Base-by-base conservation (phyloP, 495 filamentous ascomycete species). In the Chlorociboria aeruginascens region DNA sequence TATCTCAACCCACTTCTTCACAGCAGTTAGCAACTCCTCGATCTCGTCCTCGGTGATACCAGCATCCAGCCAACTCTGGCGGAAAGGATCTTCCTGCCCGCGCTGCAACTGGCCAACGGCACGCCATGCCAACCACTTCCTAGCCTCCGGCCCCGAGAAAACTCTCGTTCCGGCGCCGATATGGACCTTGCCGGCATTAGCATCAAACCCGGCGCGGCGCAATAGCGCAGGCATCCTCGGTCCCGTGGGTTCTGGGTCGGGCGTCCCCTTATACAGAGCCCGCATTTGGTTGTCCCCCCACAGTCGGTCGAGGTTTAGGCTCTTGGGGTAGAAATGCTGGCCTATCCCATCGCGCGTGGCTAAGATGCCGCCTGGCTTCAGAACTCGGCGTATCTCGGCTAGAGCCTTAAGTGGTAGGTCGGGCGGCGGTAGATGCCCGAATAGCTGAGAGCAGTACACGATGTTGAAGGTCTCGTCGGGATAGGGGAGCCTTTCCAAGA, bases 391-490 rank as follows among this genome's bases (percentile, higher is more conserved):
- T 66, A 77, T 74, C 51, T 76, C 75, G n/a, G 48, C 42, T 16
- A 78, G 50, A 10, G 66, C 66, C 14, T 54, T 53, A 0, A 68
- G 49, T 0, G 72, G 70, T 29, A 69, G 58, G 1, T 53, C 56
- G 76, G n/a, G n/a, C n/a, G n/a, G n/a, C n/a, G n/a, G n/a, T n/a
- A n/a, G n/a, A n/a, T n/a, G n/a, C 29, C 67, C 61, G 7, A 81
- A 58, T 13, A 78, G 63, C 52, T 82, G 78, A 43, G 73, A 71
- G 48, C 60, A 63, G 48, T 66, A 69, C 10, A 81, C 71, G 2
- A 81, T 55, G 52, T 83, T 78, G 51, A 82, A 83, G 0, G 61
- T 64, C 9, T 48, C 37, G 44, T 48, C 45, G 2, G 40, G 43
- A 42, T 36, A 52, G 30, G 32, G 16, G 14, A 46, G 44, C 56